These are phyloP conservation scores for Vigna angularis DNA, from an alignment of 306 rosid genomes.

Conservation along the genomic window DNA sequence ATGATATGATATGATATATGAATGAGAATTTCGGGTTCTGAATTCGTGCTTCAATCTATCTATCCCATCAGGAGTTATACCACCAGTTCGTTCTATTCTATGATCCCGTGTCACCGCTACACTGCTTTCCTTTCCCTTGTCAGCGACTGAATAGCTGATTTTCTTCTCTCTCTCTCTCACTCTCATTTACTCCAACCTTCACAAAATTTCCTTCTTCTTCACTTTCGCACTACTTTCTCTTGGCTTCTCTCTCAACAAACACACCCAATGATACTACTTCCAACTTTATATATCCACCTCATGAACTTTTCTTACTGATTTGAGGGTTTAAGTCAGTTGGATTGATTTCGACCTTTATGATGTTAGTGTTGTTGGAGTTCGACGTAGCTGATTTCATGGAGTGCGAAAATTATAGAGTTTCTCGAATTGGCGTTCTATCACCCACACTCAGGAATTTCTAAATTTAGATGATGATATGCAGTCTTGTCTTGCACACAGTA, in stretches of 20 bases:
- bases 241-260: not conserved
- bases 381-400: conserved; percentile 49
- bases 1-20: not conserved
- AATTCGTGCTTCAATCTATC: conserved; percentile 32
- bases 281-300: not conserved
- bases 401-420: conserved; percentile 21
- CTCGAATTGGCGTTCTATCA: conserved; percentile 48
- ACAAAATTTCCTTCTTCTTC: conserved; percentile 18
- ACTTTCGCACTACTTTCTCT: not conserved
- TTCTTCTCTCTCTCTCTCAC: not conserved
- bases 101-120: conserved; percentile 35
- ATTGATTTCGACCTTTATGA: not conserved
- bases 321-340: not conserved
- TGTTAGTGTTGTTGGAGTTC: conserved; percentile 20
- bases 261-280: conserved; percentile 2
- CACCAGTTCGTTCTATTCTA: conserved; percentile 32
- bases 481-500: conserved; percentile 72
- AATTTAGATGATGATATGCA: conserved; percentile 52
- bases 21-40: conserved; percentile 2
- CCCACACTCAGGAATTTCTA: conserved; percentile 54
- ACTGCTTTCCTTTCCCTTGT: conserved; percentile 31
- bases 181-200: not conserved
- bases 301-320: not conserved
- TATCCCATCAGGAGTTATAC: conserved; percentile 7
- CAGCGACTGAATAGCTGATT: conserved; percentile 29